Evolutionary conservation across 768 basidiomycete species (phyloP), one percentile per base, ranked within the genome.

Genomic region (Cubamyces lactineus): DNA sequence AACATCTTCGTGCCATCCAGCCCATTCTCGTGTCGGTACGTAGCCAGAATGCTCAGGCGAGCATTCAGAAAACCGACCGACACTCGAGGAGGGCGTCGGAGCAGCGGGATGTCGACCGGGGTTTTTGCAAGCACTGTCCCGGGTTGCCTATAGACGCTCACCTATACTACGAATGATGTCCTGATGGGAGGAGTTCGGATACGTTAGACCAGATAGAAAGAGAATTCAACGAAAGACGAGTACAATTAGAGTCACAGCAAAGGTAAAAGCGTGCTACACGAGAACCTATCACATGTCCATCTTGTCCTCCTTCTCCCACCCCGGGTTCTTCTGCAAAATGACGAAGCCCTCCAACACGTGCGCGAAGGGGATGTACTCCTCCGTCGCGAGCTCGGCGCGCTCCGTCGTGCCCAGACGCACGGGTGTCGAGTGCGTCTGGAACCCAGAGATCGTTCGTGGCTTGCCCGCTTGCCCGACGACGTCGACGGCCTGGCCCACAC

Each of bases 381-480:
- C 96, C 48, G 97, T 98, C 15, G 94, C 97, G 63, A 98, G 78
- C 78, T 98, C 97, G 6, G 92, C 94, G 46, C 97, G 82, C 73
- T 98, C 97, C 2, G 89, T 94, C 61, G 94, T 96, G 5, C 92
- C 96, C 64, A 99, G 76, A 51, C 97, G 89, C 53, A 99, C 97
- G 1, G 96, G 97, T 47, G 97, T 94, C 71, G 92, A 87, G 76
- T 98, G 95, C 16, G 97, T 99, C 76, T 98, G 96, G 92, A 99
- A 98, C 41, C 94, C 94, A 24, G 93, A 94, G 66, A 97, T 97
- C 52, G 94, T 95, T 63, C 94, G 83, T 63, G 97, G 93, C 75
- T 98, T 98, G 43, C 97, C 97, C 0, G 97, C 97, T 77, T 98
- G 92, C 16, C 96, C 97, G 50, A 99, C 92, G 51, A 97, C 94